Conservation (phyloP, 2,329 filamentous ascomycete genomes). For the Dactylonectria estremocensis region DNA sequence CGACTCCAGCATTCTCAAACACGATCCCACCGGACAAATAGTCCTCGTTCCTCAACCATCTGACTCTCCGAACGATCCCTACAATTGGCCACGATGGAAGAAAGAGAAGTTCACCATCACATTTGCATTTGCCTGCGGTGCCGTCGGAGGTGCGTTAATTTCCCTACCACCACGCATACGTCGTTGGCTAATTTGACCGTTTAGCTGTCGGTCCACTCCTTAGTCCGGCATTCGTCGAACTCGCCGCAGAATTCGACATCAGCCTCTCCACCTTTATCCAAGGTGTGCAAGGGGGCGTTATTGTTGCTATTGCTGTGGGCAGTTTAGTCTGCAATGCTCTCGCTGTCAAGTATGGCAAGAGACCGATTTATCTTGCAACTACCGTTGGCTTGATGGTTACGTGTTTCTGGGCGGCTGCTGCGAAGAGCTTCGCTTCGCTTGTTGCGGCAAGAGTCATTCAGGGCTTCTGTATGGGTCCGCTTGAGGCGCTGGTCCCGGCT, state of each 20-base stretch:
- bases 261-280: conserved; percentile 53
- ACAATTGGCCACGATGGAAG: conserved; percentile 22
- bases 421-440: conserved; percentile 51
- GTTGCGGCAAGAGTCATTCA: conserved; percentile 52
- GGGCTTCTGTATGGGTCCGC: conserved; percentile 56
- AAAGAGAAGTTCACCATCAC: conserved; percentile 52
- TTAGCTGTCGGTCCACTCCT: conserved; percentile 57
- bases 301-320: conserved; percentile 54
- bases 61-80: conserved; percentile 28
- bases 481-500: conserved; percentile 57
- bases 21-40: conserved; percentile 17
- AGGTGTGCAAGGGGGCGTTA: conserved; percentile 47
- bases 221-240: conserved; percentile 54
- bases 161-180: background rate
- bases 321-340: conserved; percentile 54
- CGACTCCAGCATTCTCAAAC: conserved; percentile 7
- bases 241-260: conserved; percentile 52
- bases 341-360: conserved; percentile 57
- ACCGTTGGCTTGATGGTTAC: conserved; percentile 53
- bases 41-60: conserved; percentile 31
- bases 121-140: conserved; percentile 57
- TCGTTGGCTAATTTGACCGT: conserved; percentile 14
- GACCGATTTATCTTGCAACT: conserved; percentile 54
- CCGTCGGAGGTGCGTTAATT: conserved; percentile 55
- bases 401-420: conserved; percentile 54